Percentiles rank a stretch among this genome's conserved stretches.
These are phyloP conservation scores for Ogataea paraovalis DNA, from an alignment of 805 yeast species.

Conservation along the genomic window DNA sequence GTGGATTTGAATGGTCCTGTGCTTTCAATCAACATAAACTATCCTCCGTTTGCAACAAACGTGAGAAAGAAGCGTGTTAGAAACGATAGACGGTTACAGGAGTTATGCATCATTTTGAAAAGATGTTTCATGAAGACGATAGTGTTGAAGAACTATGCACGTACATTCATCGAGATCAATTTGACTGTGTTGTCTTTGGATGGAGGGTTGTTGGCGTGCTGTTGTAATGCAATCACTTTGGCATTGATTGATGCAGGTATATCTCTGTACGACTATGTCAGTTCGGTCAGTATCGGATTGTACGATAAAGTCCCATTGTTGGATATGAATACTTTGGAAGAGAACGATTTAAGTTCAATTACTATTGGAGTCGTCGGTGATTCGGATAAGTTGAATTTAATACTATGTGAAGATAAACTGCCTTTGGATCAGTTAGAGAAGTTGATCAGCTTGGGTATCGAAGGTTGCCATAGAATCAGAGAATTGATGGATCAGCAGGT, in stretches of 20 bases:
- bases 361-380: conserved; percentile 85
- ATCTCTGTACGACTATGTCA: conserved; percentile 86
- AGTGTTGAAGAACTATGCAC: conserved; percentile 69
- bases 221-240: conserved; percentile 81
- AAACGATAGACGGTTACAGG: conserved; percentile 67
- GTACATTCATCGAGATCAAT: conserved; percentile 73
- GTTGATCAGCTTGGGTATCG: conserved; percentile 74
- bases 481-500: conserved; percentile 85
- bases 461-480: conserved; percentile 80
- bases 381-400: conserved; percentile 69
- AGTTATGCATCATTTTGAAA: conserved; percentile 61
- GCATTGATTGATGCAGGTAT: conserved; percentile 95
- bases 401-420: conserved; percentile 77
- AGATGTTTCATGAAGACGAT: conserved; percentile 73
- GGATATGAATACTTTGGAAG: conserved; percentile 81
- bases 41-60: conserved; percentile 77
- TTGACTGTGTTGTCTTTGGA: conserved; percentile 83
- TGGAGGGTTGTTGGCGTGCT: conserved; percentile 78
- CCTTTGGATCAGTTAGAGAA: conserved; percentile 78
- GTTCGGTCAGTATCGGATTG: conserved; percentile 75
- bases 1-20: conserved; percentile 51
- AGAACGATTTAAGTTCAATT: conserved; percentile 72
- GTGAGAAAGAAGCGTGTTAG: conserved; percentile 66
- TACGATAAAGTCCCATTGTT: conserved; percentile 72
- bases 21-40: conserved; percentile 58